Conservation (phyloP, 2,329 filamentous ascomycete species). For the Monosporascus sp. region DNA sequence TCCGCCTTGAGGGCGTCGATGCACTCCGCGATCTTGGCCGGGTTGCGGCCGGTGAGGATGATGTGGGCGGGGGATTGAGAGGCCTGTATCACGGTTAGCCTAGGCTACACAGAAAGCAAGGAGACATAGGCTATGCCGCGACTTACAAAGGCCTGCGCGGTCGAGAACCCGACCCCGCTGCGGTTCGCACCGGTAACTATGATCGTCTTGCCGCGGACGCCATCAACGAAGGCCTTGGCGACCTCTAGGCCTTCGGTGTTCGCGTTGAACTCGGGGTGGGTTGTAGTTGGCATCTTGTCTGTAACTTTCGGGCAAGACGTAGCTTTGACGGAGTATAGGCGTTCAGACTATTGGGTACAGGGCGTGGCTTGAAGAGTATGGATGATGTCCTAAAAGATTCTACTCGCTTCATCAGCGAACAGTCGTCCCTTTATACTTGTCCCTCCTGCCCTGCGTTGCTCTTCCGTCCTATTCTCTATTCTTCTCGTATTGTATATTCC, state of each 20-base stretch:
- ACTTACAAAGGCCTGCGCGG: conserved; percentile 31
- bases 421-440: not conserved
- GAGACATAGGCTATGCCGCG: not conserved
- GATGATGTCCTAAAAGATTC: not conserved
- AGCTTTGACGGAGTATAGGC: not conserved
- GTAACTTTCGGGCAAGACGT: not conserved
- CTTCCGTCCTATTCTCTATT: not conserved
- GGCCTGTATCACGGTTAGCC: conserved; percentile 11
- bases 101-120: not conserved
- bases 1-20: conserved; percentile 23
- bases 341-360: not conserved
- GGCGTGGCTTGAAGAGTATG: not conserved
- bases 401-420: not conserved
- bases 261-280: conserved; percentile 28
- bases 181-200: conserved; percentile 32
- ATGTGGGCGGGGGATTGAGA: conserved; percentile 28
- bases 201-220: conserved; percentile 31
- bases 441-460: not conserved
- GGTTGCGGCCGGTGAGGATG: conserved; percentile 30
- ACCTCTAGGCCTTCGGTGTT: conserved; percentile 35
- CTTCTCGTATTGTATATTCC: not conserved
- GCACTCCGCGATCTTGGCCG: conserved; percentile 24
- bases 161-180: conserved; percentile 28
- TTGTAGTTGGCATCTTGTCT: conserved; percentile 23
- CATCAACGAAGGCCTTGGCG: conserved; percentile 28